Evolutionary conservation across 352 stramenopile species (phyloP), one percentile per base, ranked within the genome.

Genomic region (Phytophthora niederhauseri): DNA sequence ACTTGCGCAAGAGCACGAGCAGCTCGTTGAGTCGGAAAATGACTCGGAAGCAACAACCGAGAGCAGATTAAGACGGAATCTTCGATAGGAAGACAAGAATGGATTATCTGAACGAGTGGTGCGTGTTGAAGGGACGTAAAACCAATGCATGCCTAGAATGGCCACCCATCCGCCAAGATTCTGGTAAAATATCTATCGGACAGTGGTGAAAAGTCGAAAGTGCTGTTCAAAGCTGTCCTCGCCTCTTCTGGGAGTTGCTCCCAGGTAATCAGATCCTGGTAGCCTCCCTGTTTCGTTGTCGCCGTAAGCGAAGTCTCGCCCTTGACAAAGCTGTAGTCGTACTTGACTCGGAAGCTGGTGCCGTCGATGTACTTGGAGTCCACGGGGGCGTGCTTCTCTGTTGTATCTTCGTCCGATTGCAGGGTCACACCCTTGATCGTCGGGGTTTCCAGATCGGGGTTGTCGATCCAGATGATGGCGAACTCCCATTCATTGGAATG

Each of bases 1-100:
- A 34, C 65, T 69, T 22, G 53, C 36, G 6, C 22, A 59, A 24
- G 65, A 76, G 12, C 75, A 81, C 36, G 46, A 43, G 6, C 41
- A 46, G 43, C 8, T 36, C 3, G 28, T 20, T n/a, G 58, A 54
- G 22, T 17, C 26, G 14, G 58, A 68, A 31, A n/a, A 63, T 19
- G 65, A 72, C 14, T 19, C 34, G 2, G 51, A 63, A 38, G 17
- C 55, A 22, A 17, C 49, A 17, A 19, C 3, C 7, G 41, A 12
- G 41, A 12, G 41, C 41, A 17, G n/a, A 1, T 49, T 49, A 6
- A 49, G 17, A 22, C 8, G 15, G 8, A 49, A 49, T 49, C 41
- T 49, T 19, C 41, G 41, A 17, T 53, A 53, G 19, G 14, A 34
- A 11, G 30, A 34, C 30, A 34, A 1, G 30, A 11, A 43, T n/a